Evolutionary conservation across 139 green algal species (phyloP), one percentile per base, ranked within the genome.

Genomic region (Gonium pectorale): DNA sequence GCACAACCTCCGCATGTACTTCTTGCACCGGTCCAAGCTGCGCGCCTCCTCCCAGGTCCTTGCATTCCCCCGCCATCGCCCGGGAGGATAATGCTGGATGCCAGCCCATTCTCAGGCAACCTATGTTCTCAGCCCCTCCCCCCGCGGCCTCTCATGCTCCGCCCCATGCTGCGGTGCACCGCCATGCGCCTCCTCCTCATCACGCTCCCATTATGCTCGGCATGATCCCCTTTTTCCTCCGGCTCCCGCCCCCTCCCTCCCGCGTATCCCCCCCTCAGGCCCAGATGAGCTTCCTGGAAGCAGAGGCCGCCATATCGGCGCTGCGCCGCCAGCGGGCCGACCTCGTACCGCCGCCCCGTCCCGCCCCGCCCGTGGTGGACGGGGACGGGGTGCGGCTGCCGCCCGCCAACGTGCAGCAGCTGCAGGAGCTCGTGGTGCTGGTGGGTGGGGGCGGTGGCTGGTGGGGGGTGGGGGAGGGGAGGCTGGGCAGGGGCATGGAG

Each of bases 261-360:
- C 49, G 6, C 56, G 19, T 64, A n/a, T 64, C 64, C 62, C 21
- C 46, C 31, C 63, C 67, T 31, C 84, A 90, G 86, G 67, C 87
- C 8, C 77, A 90, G 78, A 46, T 91, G 29, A 85, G 60, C n/a
- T 90, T 87, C 79, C 67, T 92, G 51, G 90, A 93, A 85, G 81
- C 89, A 26, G 89, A 93, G 78, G 91, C 91, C 0, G 86, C 67
- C 27, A 75, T 89, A 33, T 64, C 67, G 3, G 78, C 87, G 1
- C 83, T 93, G 22, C 69, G 78, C 27, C 72, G 59, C 22, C 74
- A 80, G 35, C 68, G 84, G 15, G 1, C 22, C 24, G 86, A 92
- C 54, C 59, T 88, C 3, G 37, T 66, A 7, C 90, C 86, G 24
- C 83, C 90, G 15, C 4, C 40, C 7, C 19, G 0, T 29, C 54